Evolutionary conservation across 306 rosid genomes (phyloP).

Genomic region (Casuarina equisetifolia): DNA sequence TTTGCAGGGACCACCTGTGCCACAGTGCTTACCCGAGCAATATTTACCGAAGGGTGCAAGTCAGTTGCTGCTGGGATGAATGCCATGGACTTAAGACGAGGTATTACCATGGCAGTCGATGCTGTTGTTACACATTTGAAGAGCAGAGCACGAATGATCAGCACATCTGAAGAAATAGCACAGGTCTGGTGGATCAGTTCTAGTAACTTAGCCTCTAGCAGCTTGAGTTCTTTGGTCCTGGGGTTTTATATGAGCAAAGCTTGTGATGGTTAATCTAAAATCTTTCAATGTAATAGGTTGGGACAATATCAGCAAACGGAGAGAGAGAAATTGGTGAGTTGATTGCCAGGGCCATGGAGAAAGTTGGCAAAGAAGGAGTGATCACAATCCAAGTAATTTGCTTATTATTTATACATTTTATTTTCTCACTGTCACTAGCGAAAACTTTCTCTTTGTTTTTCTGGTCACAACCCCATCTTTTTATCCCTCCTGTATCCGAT

Average conservation of each 20-base stretch:
- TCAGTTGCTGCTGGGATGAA: slow-evolving; percentile 99
- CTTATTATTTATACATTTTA: neutral
- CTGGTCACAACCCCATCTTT: neutral
- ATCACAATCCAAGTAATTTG: slow-evolving; percentile 81
- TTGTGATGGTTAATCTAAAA: slow-evolving; percentile 3
- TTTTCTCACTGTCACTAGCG: neutral
- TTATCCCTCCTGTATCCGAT: neutral
- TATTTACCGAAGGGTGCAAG: slow-evolving; percentile 91
- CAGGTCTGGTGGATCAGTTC: slow-evolving; percentile 52
- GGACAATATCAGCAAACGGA: slow-evolving; percentile 92
- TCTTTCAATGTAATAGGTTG: slow-evolving; percentile 52
- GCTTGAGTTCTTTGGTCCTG: neutral
- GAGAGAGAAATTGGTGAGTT: slow-evolving; percentile 96
- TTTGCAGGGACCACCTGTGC: slow-evolving; percentile 92
- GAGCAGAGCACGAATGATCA: slow-evolving; percentile 88
- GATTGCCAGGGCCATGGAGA: slow-evolving; percentile 98
- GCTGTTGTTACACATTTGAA: slow-evolving; percentile 85
- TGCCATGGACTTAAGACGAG: slow-evolving; percentile 95
- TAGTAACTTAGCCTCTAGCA: neutral
- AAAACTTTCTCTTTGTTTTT: neutral
- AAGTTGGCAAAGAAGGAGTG: slow-evolving; percentile 97
- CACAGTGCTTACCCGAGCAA: slow-evolving; percentile 83
- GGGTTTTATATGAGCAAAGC: neutral
- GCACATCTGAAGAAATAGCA: slow-evolving; percentile 96
- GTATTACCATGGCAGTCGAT: slow-evolving; percentile 87